Evolutionary conservation across 73 alveolate genomes (phyloP).

Genomic region (Halteria grandinella): DNA sequence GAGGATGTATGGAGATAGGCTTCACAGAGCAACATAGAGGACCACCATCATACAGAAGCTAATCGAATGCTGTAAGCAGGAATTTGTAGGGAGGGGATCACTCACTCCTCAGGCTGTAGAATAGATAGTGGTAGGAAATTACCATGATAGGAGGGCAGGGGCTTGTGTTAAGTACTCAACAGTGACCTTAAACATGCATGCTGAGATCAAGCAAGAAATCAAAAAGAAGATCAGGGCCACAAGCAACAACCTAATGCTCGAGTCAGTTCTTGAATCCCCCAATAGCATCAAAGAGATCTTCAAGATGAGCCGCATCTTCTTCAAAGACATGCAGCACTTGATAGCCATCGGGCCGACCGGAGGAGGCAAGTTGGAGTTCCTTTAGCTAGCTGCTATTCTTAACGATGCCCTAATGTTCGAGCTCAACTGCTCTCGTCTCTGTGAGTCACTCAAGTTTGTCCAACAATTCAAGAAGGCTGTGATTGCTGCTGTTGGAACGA

Average conservation of each 20-base stretch:
- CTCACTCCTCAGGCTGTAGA: conserved; percentile 36
- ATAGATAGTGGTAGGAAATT: conserved; percentile 46
- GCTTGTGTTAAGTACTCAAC: conserved; percentile 45
- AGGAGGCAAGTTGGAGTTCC: conserved; percentile 41
- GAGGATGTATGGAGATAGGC: conserved; percentile 56
- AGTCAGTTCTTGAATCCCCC: conserved; percentile 60
- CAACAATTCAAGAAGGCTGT: conserved; percentile 39
- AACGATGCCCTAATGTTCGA: conserved; percentile 60
- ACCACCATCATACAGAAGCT: conserved; percentile 17
- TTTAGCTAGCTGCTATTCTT: conserved; percentile 54
- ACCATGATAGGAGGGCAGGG: conserved; percentile 41
- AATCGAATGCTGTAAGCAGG: conserved; percentile 50
- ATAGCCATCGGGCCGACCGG: conserved; percentile 49
- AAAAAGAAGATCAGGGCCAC: conserved; percentile 47
- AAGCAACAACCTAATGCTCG: conserved; percentile 46
- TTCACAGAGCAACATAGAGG: conserved; percentile 45
- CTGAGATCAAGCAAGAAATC: conserved; percentile 3
- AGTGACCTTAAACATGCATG: not conserved
- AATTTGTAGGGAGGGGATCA: conserved; percentile 31
- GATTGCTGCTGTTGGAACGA: conserved; percentile 27
- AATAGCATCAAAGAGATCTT: conserved; percentile 52
- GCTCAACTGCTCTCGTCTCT: conserved; percentile 18
- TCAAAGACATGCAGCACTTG: conserved; percentile 45
- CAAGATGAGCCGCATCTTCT: conserved; percentile 58
- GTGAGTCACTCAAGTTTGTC: conserved; percentile 37